These are phyloP conservation scores for Eucalyptus leucophloia DNA, from an alignment of 345 rosid genomes.

Conservation along the genomic window DNA sequence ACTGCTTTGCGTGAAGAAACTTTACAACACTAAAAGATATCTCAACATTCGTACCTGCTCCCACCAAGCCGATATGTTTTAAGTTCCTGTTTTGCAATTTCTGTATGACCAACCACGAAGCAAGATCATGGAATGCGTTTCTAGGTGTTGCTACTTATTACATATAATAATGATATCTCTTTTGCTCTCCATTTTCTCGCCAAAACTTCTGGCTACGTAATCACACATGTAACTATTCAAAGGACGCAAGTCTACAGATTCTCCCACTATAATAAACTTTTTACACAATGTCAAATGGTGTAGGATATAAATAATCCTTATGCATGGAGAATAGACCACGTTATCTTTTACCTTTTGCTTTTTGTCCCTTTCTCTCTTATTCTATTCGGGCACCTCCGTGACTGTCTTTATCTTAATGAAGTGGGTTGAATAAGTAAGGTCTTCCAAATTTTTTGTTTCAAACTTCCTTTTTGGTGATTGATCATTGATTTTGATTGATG, in stretches of 20 bases:
- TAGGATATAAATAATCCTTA: not conserved
- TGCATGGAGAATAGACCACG: not conserved
- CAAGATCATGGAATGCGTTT: not conserved
- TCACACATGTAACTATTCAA: not conserved
- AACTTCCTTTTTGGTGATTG: not conserved
- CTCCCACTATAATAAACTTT: not conserved
- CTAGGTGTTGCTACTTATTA: not conserved
- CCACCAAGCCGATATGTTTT: not conserved
- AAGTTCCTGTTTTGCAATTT: not conserved
- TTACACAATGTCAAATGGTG: not conserved
- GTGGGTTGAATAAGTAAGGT: not conserved
- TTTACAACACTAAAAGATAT: not conserved
- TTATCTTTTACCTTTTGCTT: not conserved
- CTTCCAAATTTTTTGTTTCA: not conserved
- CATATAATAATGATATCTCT: not conserved
- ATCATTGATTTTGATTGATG: not conserved
- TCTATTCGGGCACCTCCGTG: not conserved
- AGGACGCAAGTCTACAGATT: not conserved
- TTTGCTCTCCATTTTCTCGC: not conserved
- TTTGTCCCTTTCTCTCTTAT: not conserved
- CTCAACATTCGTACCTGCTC: not conserved
- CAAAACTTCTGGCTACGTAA: not conserved
- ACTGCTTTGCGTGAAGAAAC: not conserved
- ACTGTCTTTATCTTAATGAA: not conserved
- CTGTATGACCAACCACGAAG: not conserved